phyloP scores from a whole-genome alignment of 2,329 filamentous ascomycete genomes.

The Colletotrichum siamense region DNA sequence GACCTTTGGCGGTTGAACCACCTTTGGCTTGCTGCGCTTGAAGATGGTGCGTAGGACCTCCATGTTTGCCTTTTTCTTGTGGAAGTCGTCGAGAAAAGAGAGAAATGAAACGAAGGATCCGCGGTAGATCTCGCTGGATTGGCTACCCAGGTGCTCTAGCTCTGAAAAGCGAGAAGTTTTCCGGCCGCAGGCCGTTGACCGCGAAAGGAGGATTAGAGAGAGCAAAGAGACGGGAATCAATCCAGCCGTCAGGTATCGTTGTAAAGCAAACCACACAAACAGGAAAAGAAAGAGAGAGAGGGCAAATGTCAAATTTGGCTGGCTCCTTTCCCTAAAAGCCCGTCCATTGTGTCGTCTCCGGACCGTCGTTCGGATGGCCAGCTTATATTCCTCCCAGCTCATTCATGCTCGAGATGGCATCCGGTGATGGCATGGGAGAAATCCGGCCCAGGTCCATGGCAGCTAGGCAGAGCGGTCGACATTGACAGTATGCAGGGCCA shows the following conservation, averaged over 20 bases:
- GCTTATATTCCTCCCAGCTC: conserved; percentile 12
- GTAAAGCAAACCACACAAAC: background rate
- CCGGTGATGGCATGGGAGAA: background rate
- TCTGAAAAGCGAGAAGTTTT: conserved; percentile 6
- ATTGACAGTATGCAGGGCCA: background rate
- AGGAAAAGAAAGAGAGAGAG: background rate
- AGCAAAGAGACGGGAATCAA: background rate
- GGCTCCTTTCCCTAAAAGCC: background rate
- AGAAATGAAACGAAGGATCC: background rate
- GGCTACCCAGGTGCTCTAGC: conserved; percentile 6
- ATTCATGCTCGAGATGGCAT: background rate
- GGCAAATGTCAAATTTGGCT: background rate
- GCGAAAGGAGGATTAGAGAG: background rate
- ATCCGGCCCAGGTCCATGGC: background rate
- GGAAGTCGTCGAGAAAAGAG: background rate
- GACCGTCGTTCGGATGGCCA: background rate
- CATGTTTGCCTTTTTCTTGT: background rate
- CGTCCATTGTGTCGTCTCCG: background rate
- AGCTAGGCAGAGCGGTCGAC: background rate
- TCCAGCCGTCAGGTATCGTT: conserved; percentile 2
- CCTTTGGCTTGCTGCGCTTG: background rate
- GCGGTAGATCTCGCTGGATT: background rate
- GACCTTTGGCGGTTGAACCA: conserved; percentile 5
- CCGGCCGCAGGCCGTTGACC: background rate
- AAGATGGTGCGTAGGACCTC: conserved; percentile 2